Evolutionary conservation across 2,329 filamentous ascomycete genomes (phyloP).

Genomic region (Hymenoscyphus scutula): DNA sequence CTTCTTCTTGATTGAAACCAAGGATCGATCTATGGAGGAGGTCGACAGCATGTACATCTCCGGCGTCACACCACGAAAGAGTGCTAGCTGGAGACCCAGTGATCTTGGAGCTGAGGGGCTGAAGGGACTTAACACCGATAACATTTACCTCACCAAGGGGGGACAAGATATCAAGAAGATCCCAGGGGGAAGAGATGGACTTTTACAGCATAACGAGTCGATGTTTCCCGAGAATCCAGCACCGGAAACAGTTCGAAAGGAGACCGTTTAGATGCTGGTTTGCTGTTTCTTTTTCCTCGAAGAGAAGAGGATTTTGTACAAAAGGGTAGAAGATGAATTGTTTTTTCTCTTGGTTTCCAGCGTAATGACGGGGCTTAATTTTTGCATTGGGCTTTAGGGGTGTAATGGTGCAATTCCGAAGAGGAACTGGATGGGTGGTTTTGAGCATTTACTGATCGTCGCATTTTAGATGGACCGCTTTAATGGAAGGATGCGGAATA

Average conservation of each 20-base stretch:
- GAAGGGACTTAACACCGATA: slow-evolving; percentile 7
- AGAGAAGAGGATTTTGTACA: too few species aligned
- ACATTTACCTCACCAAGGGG: not conserved
- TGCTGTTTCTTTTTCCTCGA: too few species aligned
- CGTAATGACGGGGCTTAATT: too few species aligned
- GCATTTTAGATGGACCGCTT: too few species aligned
- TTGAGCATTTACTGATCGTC: too few species aligned
- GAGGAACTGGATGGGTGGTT: too few species aligned
- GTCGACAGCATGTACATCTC: slow-evolving; percentile 74
- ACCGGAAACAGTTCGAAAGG: not conserved
- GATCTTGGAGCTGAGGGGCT: slow-evolving; percentile 22
- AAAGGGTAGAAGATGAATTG: too few species aligned
- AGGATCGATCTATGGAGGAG: slow-evolving; percentile 72
- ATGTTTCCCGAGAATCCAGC: slow-evolving; percentile 18
- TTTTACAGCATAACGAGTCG: slow-evolving; percentile 26
- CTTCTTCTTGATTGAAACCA: slow-evolving; percentile 74
- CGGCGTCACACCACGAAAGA: slow-evolving; percentile 45
- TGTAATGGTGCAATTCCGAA: too few species aligned
- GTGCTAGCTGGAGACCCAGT: slow-evolving; percentile 31
- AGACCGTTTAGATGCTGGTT: not conserved
- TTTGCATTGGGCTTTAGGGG: too few species aligned
- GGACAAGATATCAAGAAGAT: slow-evolving; percentile 16
- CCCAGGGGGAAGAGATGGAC: slow-evolving; percentile 2
- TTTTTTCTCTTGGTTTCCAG: too few species aligned
- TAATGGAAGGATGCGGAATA: too few species aligned